Percentiles rank a stretch among this genome's conserved stretches.
phyloP scores from a whole-genome alignment of 495 filamentous ascomycete species.

The Neurospora sp. region DNA sequence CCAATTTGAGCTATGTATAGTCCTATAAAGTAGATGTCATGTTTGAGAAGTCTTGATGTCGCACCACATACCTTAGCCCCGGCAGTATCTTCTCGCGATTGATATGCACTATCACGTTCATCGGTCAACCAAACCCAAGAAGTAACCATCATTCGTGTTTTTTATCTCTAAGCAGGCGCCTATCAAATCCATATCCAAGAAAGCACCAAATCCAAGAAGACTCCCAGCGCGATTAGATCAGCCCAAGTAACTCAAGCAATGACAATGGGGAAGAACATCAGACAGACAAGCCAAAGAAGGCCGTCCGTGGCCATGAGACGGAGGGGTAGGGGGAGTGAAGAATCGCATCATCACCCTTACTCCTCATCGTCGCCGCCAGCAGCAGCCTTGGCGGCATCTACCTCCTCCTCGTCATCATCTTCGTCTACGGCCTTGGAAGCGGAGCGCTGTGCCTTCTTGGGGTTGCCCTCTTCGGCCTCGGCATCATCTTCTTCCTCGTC shows the following conservation, averaged over 20 bases:
- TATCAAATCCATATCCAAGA: not conserved
- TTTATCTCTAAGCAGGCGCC: not conserved
- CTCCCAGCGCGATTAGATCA: not conserved
- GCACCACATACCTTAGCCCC: not conserved
- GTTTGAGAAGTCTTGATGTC: not conserved
- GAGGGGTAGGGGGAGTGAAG: not conserved
- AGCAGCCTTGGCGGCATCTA: conserved; percentile 11
- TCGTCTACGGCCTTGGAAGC: conserved; percentile 27
- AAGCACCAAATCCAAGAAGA: not conserved
- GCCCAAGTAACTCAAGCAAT: not conserved
- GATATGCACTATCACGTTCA: not conserved
- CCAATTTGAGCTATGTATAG: not conserved
- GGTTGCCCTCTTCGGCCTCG: conserved; percentile 13
- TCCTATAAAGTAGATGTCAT: not conserved
- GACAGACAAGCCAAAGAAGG: not conserved
- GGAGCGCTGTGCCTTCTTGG: conserved; percentile 5
- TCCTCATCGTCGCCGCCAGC: conserved; percentile 26
- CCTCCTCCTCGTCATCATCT: conserved; percentile 7
- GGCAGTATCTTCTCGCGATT: not conserved
- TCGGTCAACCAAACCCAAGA: not conserved
- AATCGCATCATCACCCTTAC: conserved; percentile 5
- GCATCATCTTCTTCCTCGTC: conserved; percentile 21
- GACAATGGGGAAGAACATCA: not conserved
- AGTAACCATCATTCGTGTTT: not conserved
- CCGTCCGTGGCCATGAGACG: not conserved